phyloP scores from a whole-genome alignment of 306 rosid genomes.

The Rosa persica region DNA sequence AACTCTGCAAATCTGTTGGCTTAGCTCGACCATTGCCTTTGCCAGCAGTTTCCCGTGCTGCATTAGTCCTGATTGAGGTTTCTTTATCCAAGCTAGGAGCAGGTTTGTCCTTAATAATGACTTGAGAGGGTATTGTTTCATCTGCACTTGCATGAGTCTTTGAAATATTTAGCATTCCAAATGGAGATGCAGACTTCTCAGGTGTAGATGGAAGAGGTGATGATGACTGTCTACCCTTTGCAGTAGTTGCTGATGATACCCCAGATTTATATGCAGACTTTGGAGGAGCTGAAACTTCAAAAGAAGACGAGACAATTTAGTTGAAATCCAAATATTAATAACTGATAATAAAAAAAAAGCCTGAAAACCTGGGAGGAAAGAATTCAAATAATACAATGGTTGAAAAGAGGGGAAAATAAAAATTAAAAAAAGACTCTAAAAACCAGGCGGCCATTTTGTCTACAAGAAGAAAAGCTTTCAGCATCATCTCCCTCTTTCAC shows the following conservation, averaged over 20 bases:
- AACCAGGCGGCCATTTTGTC: neutral
- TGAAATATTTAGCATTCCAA: conserved; percentile 45
- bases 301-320: conserved; percentile 21
- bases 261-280: conserved; percentile 61
- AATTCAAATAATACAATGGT: neutral
- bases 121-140: conserved; percentile 52
- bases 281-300: conserved; percentile 56
- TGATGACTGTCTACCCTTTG: conserved; percentile 61
- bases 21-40: conserved; percentile 62
- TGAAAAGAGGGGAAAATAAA: neutral
- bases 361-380: neutral
- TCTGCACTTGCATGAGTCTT: conserved; percentile 47
- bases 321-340: conserved; percentile 2
- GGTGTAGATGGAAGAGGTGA: conserved; percentile 81
- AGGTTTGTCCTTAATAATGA: conserved; percentile 51
- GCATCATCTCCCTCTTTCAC: neutral
- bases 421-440: neutral
- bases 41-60: conserved; percentile 46
- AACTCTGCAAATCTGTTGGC: conserved; percentile 65
- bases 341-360: neutral
- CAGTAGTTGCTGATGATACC: conserved; percentile 45
- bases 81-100: conserved; percentile 59
- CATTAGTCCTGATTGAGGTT: conserved; percentile 39
- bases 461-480: neutral
- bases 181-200: conserved; percentile 70